These are phyloP conservation scores for Aspergillus affinis DNA, from an alignment of 495 filamentous ascomycete genomes.

Conservation along the genomic window DNA sequence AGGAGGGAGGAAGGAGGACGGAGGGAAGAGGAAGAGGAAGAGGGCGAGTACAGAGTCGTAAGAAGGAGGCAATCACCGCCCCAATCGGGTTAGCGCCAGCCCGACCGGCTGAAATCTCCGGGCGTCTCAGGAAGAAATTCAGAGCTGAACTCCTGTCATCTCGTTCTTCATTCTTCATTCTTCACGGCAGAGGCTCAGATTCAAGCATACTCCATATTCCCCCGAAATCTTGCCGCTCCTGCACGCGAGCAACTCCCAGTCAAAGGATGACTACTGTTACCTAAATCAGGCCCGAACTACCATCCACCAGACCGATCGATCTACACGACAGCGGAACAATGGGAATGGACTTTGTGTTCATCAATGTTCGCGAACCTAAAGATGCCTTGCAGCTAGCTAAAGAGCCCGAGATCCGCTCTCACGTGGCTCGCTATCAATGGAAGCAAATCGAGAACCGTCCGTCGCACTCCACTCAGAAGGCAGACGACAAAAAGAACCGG, in stretches of 20 bases:
- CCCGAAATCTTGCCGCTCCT: not conserved
- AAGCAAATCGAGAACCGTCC: conserved; percentile 15
- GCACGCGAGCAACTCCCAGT: not conserved
- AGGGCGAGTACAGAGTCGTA: too few species aligned
- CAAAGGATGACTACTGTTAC: not conserved
- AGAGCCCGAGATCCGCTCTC: conserved; percentile 27
- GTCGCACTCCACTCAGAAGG: conserved; percentile 5
- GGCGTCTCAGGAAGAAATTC: not conserved
- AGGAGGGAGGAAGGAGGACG: too few species aligned
- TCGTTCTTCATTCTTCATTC: too few species aligned
- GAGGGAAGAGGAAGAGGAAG: too few species aligned
- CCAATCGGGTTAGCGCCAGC: not conserved
- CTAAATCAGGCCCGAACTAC: too few species aligned
- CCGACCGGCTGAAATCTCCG: not conserved
- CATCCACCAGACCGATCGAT: not conserved
- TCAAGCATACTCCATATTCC: not conserved
- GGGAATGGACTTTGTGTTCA: conserved; percentile 28
- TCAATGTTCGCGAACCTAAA: conserved; percentile 29
- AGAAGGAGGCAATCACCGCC: too few species aligned
- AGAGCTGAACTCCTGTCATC: not conserved
- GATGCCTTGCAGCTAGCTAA: conserved; percentile 32
- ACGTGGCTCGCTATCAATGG: conserved; percentile 34
- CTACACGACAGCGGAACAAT: not conserved
- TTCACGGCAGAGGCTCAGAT: not conserved
- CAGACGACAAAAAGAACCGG: conserved; percentile 1